These are phyloP conservation scores for Rubroshorea leprosula DNA, from an alignment of 345 rosid genomes.

Conservation along the genomic window DNA sequence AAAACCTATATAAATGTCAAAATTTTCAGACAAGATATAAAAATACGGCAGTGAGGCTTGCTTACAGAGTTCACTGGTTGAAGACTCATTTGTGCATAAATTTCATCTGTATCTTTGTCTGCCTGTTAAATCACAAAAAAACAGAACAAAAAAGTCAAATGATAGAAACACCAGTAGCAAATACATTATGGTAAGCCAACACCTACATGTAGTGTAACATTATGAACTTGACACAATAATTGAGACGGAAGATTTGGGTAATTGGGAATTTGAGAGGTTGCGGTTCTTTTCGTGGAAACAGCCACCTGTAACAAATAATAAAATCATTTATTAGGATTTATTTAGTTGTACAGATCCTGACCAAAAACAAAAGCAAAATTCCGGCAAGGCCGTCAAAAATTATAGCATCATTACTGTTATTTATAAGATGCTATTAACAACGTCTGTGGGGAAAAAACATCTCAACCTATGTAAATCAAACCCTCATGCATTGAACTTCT, in stretches of 20 bases:
- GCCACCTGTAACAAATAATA: constrained; percentile 50
- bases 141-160: background rate
- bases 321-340: background rate
- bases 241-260: constrained; percentile 95
- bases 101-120: constrained; percentile 90
- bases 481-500: background rate
- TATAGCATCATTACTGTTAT: background rate
- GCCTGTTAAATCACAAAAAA: constrained; percentile 42
- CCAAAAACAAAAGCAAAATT: background rate
- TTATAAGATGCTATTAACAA: too few species aligned
- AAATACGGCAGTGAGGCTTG: background rate
- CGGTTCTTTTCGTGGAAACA: constrained; percentile 80
- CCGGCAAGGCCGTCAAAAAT: background rate
- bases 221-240: constrained; percentile 95
- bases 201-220: constrained; percentile 77
- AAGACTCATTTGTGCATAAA: constrained; percentile 96
- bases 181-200: background rate
- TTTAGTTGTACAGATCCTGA: background rate
- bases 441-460: too few species aligned
- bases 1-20: background rate
- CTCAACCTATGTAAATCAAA: constrained; percentile 1
- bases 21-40: too few species aligned
- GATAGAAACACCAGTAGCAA: background rate
- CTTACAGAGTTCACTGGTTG: constrained; percentile 90
- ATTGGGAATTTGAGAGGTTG: constrained; percentile 88